A percentile compares a stretch with the other conserved stretches of the same genome.
These are phyloP conservation scores for Suhomyces atakaporum DNA, from an alignment of 1,139 yeast genomes.

Conservation along the genomic window DNA sequence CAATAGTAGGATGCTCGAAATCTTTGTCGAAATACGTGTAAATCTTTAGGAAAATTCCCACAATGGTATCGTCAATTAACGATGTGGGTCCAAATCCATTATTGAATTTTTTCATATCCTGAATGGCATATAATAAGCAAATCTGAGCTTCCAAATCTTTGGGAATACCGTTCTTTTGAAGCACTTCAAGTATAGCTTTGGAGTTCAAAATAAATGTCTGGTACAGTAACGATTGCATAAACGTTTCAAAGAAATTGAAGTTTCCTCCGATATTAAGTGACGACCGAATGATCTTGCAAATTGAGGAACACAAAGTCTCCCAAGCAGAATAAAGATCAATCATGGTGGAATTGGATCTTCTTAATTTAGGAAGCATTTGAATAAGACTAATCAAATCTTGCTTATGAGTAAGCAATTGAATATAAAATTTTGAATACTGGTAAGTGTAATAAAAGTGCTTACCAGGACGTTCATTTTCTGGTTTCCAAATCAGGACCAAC, in stretches of 20 bases:
- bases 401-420: conserved; percentile 54
- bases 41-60: conserved; percentile 59
- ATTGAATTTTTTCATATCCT: conserved; percentile 69
- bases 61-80: conserved; percentile 71
- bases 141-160: conserved; percentile 33
- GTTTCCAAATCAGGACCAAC: conserved; percentile 88
- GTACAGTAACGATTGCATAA: conserved; percentile 48
- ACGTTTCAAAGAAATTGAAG: conserved; percentile 59
- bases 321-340: conserved; percentile 60
- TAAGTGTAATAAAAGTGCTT: conserved; percentile 81
- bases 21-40: conserved; percentile 30
- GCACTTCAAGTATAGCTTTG: conserved; percentile 31
- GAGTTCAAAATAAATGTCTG: conserved; percentile 48
- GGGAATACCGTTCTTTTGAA: conserved; percentile 35
- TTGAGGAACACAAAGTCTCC: conserved; percentile 56
- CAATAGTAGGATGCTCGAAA: conserved; percentile 3
- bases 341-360: conserved; percentile 79
- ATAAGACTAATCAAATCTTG: conserved; percentile 63
- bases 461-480: conserved; percentile 89
- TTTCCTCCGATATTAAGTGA: conserved; percentile 46
- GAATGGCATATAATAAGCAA: conserved; percentile 52
- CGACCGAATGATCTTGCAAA: conserved; percentile 52
- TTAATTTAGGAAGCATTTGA: conserved; percentile 63
- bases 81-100: conserved; percentile 86
- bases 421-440: conserved; percentile 66